A percentile compares a stretch with the other conserved stretches of the same genome.
These are phyloP conservation scores for Beauveria brongniartii DNA, from an alignment of 2,329 filamentous ascomycete species.

Conservation along the genomic window DNA sequence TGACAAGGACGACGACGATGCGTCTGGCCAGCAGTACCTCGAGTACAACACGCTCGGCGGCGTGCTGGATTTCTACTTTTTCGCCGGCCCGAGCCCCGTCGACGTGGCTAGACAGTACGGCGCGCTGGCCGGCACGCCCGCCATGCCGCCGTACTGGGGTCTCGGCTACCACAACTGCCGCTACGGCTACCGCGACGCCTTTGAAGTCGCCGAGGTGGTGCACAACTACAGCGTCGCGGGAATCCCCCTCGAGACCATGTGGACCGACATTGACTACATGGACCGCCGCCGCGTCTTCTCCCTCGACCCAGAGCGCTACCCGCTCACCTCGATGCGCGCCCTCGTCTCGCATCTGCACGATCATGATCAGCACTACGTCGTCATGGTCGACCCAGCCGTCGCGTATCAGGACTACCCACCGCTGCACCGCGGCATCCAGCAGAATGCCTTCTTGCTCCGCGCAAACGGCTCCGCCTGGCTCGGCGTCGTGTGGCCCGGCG, in stretches of 20 bases:
- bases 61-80: constrained; percentile 74
- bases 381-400: constrained; percentile 70
- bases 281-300: constrained; percentile 44
- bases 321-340: constrained; percentile 52
- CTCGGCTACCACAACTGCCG: constrained; percentile 74
- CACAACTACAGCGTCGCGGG: constrained; percentile 57
- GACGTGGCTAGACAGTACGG: constrained; percentile 67
- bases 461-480: constrained; percentile 45
- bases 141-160: constrained; percentile 74
- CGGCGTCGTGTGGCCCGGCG: constrained; percentile 73
- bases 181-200: constrained; percentile 64
- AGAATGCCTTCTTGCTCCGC: constrained; percentile 38
- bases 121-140: constrained; percentile 58
- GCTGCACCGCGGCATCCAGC: constrained; percentile 31
- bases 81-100: constrained; percentile 60
- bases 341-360: constrained; percentile 59
- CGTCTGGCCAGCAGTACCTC: constrained; percentile 52
- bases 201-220: constrained; percentile 58
- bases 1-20: constrained; percentile 42
- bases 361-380: constrained; percentile 60
- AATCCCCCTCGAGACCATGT: constrained; percentile 53
- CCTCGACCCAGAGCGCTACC: constrained; percentile 55
- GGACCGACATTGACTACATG: constrained; percentile 38
- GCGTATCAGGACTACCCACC: constrained; percentile 47
- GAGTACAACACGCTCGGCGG: constrained; percentile 78